A percentile compares a stretch with the other conserved stretches of the same genome.
Evolutionary conservation across 1,139 yeast species (phyloP).

Genomic region (Yamadazyma diddensiae): DNA sequence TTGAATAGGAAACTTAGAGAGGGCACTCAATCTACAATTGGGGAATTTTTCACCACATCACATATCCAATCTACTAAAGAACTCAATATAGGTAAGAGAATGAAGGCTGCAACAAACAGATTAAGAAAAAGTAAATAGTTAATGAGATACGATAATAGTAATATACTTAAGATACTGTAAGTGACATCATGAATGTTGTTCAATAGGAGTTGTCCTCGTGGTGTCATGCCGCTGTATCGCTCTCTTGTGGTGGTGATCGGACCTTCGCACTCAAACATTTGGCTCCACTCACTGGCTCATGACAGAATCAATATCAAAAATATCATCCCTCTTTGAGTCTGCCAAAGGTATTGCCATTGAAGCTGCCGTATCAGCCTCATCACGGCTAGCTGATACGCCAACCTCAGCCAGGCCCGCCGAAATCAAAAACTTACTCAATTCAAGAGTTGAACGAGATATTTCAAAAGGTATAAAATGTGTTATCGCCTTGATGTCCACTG

Average conservation of each 20-base stretch:
- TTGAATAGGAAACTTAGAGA: conserved; percentile 59
- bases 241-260: too few species aligned
- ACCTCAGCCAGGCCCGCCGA: conserved; percentile 58
- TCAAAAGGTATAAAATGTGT: conserved; percentile 76
- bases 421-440: conserved; percentile 61
- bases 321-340: conserved; percentile 61
- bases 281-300: conserved; percentile 17
- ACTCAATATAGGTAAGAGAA: conserved; percentile 54
- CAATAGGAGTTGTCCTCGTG: too few species aligned
- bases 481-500: conserved; percentile 61
- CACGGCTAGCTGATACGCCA: conserved; percentile 57
- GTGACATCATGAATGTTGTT: too few species aligned
- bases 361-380: conserved; percentile 78
- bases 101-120: conserved; percentile 55
- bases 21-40: conserved; percentile 55
- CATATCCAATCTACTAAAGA: conserved; percentile 43
- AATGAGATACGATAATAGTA: neutral
- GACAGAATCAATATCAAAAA: conserved; percentile 42
- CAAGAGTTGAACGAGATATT: conserved; percentile 69
- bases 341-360: conserved; percentile 79
- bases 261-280: too few species aligned
- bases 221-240: too few species aligned
- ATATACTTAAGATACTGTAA: neutral
- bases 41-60: conserved; percentile 59
- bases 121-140: conserved; percentile 26